These are phyloP conservation scores for Aegilops umbellulata DNA, from an alignment of 176 grass and related monocot species.

Conservation along the genomic window DNA sequence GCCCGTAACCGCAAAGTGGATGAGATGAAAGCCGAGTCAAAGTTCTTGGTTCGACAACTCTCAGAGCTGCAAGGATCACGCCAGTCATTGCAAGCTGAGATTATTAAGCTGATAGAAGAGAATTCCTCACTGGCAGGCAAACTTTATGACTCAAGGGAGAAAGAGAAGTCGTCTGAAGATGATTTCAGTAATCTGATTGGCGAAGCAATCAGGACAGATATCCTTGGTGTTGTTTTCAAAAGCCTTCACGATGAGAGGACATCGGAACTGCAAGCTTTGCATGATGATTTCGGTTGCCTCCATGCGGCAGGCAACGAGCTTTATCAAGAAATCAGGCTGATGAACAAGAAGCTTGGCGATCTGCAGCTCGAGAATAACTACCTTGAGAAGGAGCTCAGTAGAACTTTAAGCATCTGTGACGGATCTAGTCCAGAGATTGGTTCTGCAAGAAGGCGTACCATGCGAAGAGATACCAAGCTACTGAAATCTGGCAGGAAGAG, in stretches of 20 bases:
- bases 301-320: constrained; percentile 55
- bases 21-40: constrained; percentile 65
- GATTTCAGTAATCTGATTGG: constrained; percentile 50
- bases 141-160: constrained; percentile 43
- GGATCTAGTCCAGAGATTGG: constrained; percentile 41
- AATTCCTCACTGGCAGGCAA: constrained; percentile 63
- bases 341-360: constrained; percentile 58
- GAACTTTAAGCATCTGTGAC: constrained; percentile 38
- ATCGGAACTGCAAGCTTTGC: constrained; percentile 44
- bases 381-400: constrained; percentile 62
- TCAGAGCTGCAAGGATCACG: constrained; percentile 71
- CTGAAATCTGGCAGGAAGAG: constrained; percentile 51
- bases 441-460: constrained; percentile 27
- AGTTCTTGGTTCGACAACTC: constrained; percentile 70
- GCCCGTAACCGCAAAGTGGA: constrained; percentile 49
- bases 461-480: constrained; percentile 45
- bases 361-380: constrained; percentile 61
- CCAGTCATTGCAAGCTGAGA: constrained; percentile 57
- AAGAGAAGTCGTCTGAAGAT: constrained; percentile 45
- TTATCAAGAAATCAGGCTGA: constrained; percentile 50
- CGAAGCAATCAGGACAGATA: constrained; percentile 60
- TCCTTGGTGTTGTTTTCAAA: constrained; percentile 55
- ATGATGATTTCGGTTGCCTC: constrained; percentile 50
- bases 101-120: constrained; percentile 65
- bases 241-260: constrained; percentile 61